A percentile compares a stretch with the other conserved stretches of the same genome.
phyloP scores from a whole-genome alignment of 768 basidiomycete genomes.

The Phaffia australis region DNA sequence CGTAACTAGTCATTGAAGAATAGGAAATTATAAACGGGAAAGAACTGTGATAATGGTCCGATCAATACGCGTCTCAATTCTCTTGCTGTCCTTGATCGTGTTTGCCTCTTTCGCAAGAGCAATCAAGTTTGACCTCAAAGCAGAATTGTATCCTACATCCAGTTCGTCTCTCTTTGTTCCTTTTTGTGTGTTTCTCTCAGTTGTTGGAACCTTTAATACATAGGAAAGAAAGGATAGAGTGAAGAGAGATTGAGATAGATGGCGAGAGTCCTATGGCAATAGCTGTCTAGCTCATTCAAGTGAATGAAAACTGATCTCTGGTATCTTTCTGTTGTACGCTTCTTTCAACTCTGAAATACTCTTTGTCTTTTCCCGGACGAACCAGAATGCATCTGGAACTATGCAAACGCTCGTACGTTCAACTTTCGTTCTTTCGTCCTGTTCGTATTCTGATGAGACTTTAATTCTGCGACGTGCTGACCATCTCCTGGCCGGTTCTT shows the following conservation, averaged over 20 bases:
- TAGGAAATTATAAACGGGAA: too few species aligned
- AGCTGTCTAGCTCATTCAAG: background rate
- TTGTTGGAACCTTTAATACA: background rate
- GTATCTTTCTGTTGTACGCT: background rate
- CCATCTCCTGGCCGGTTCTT: background rate
- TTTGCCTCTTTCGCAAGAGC: conserved; percentile 41
- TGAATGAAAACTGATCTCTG: background rate
- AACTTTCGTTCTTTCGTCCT: background rate
- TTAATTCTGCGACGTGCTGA: too few species aligned
- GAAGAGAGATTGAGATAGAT: too few species aligned
- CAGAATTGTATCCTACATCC: conserved; percentile 57
- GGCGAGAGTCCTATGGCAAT: too few species aligned
- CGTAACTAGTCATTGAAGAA: too few species aligned
- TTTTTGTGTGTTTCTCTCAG: background rate
- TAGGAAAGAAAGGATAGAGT: too few species aligned
- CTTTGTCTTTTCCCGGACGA: background rate
- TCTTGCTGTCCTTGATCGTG: background rate
- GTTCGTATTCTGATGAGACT: too few species aligned
- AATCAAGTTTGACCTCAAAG: conserved; percentile 74
- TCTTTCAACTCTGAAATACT: background rate
- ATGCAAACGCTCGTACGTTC: conserved; percentile 51
- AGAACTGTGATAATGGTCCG: too few species aligned
- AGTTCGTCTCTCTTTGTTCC: conserved; percentile 36
- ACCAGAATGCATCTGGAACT: conserved; percentile 85
- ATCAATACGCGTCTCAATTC: too few species aligned